Evolutionary conservation across 257 asterid genomes (phyloP), one percentile per base, ranked within the genome.

Genomic region (Lavandula angustifolia): DNA sequence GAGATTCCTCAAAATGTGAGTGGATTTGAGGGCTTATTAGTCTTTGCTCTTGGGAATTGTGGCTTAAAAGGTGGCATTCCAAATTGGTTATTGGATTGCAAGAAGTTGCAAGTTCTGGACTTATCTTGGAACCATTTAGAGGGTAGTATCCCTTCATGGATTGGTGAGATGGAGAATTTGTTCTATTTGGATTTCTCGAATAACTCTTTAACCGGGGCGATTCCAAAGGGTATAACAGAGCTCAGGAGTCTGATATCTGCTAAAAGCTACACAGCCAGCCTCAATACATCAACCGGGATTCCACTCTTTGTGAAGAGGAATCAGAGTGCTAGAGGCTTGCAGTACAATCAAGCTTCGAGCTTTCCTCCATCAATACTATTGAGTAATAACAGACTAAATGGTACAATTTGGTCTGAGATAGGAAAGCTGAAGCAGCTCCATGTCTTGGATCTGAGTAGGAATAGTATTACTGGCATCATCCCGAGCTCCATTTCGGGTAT

Each of bases 171-270:
- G 96, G 94, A 87, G 16, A 77, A 70, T 33, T 62, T 94, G 65
- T 94, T 90, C 74, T 94, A 90, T 80, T 54, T 94, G 80, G 99
- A 94, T 38, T 76, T 94, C 37, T 94, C 99, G 0, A 94, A 90
- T 57, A 94, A 94, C 69, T 89, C 97, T 3, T 81, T 94, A n/a
- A 64, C 87, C 0, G 97, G 99, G 2, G 92, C 57, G 52, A 72
- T 90, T 64, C 97, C 99, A 0, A 82, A 71, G 65, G 82, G 84
- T 16, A 49, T 94, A 65, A 84, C 90, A 0, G 84, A 79, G 67
- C 91, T 94, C 27, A 78, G 66, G 75, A 78, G 95, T 75, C 86
- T 90, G 57, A 69, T 79, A 69, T 84, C 95, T 46, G 74, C 75
- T 14, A 78, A 75, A 54, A 83, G 74, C 59, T 78, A 66, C 40